Percentiles rank a stretch among this genome's conserved stretches.
These are phyloP conservation scores for Yamadazyma membranifaciens DNA, from an alignment of 1,139 yeast species.

Conservation along the genomic window DNA sequence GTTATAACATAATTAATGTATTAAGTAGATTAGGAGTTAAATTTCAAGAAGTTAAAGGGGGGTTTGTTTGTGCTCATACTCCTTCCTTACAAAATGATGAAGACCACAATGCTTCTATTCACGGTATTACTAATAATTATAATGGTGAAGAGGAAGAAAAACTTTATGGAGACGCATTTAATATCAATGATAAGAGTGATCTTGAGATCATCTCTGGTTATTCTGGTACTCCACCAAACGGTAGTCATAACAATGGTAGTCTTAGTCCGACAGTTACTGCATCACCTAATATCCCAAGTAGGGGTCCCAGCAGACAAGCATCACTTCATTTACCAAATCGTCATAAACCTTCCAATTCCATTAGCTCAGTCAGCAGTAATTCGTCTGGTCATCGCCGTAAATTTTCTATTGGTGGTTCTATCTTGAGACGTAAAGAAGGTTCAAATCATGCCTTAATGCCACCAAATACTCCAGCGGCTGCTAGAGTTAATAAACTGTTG, in stretches of 20 bases:
- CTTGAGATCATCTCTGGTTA: conserved; percentile 6
- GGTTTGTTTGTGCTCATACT: conserved; percentile 80
- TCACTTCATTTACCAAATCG: conserved; percentile 29
- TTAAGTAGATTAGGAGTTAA: conserved; percentile 76
- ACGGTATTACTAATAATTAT: conserved; percentile 22
- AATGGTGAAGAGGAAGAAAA: conserved; percentile 30
- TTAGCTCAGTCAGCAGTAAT: conserved; percentile 18
- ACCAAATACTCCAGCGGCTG: conserved; percentile 53
- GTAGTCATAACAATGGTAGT: neutral
- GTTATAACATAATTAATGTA: conserved; percentile 80
- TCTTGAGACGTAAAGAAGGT: conserved; percentile 47
- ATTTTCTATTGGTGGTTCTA: conserved; percentile 59
- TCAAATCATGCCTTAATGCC: conserved; percentile 45
- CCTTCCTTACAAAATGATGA: conserved; percentile 42
- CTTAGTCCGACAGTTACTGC: conserved; percentile 1
- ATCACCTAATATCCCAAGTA: conserved; percentile 6
- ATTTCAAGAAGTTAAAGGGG: conserved; percentile 90
- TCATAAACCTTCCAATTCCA: conserved; percentile 22
- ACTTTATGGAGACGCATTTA: conserved; percentile 46
- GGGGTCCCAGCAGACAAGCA: conserved; percentile 38
- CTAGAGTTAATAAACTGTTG: conserved; percentile 35
- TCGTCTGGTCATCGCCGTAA: conserved; percentile 52
- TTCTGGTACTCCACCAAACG: conserved; percentile 2
- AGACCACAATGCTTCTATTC: neutral
- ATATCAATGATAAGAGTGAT: conserved; percentile 12